phyloP scores from a whole-genome alignment of 106 monocot species.

The Cymbidium sinense region DNA sequence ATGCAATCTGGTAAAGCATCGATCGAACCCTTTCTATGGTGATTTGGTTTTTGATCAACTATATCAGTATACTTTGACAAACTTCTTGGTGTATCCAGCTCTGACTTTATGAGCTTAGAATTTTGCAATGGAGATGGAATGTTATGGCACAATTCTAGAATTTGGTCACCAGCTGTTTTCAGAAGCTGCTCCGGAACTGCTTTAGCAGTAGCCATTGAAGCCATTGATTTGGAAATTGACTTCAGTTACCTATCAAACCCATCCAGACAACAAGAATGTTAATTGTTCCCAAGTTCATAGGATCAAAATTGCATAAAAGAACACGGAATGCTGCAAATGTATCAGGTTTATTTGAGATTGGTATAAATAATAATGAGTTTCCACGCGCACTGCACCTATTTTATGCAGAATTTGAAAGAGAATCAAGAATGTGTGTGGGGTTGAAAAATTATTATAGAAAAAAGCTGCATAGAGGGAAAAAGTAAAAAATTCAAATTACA shows the following conservation, averaged over 20 bases:
- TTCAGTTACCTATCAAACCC: not conserved
- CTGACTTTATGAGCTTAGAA: constrained; percentile 18
- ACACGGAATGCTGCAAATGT: not conserved
- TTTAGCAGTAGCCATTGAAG: constrained; percentile 17
- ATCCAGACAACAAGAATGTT: not conserved
- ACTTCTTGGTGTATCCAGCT: constrained; percentile 5
- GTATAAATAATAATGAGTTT: not conserved
- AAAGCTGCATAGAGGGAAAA: not conserved
- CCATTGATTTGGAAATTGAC: constrained; percentile 8
- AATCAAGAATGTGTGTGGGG: not conserved
- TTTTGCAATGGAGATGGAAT: constrained; percentile 15
- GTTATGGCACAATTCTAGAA: not conserved
- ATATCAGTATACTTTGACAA: constrained; percentile 3
- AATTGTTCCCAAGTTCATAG: not conserved
- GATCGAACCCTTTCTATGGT: not conserved
- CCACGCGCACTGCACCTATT: not conserved
- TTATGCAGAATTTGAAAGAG: not conserved
- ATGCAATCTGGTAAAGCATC: too few relatives aligned
- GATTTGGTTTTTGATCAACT: constrained; percentile 15
- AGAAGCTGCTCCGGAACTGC: constrained; percentile 7
- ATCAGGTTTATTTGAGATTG: not conserved
- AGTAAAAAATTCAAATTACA: not conserved
- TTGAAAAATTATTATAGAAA: not conserved
- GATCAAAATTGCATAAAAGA: not conserved
- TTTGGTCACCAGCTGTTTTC: constrained; percentile 10